Base-by-base conservation (phyloP, 768 basidiomycete species). In the Fibroporia radiculosa region DNA sequence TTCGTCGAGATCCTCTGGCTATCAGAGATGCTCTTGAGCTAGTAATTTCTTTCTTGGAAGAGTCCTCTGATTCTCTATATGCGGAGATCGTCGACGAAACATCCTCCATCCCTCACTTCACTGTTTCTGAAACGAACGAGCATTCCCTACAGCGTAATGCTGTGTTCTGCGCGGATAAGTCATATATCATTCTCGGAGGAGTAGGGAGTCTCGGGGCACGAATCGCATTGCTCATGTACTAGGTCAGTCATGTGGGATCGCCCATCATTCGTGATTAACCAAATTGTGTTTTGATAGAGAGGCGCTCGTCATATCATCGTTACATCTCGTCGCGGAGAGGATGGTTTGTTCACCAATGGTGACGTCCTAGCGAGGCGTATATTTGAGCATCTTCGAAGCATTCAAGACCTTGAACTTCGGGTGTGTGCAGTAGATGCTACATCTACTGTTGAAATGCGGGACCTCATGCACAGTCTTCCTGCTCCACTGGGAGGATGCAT, bases 181-280 rank as follows among this genome's bases (percentile, higher is more conserved):
- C 56, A 11, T 70, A 71, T 45, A 23, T 71, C 7, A 53, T 70
- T 5, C 33, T 71, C 11, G 69, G 68, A 18, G 69, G 68, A 6
- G 61, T 70, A 23, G 66, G 69, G 3, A 59, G 58, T 10, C 44
- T 71, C 10, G 70, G 70, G 2, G 42, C 62, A 10, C 62, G 66
- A 20, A 44, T 67, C 20, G 66, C 69, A 6, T 40, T 67, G 24
- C 68, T 62, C 60, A 63, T 72, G 63, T 71, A 71, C 49, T 42
- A 64, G 54, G 70, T 70, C 40, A 12, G 61, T 26, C n/a, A 19
- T 33, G 12, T 27, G 4, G 10, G 20, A 6, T 12, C 13, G 4
- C 20, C 8, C 18, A 12, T 5, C 5, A 20, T 24, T 8, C 6
- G 16, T 42, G 41, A n/a, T 29, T 5, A 32, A 6, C 13, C n/a